Evolutionary conservation across 257 asterid species (phyloP).

Genomic region (Hygrophila difformis): DNA sequence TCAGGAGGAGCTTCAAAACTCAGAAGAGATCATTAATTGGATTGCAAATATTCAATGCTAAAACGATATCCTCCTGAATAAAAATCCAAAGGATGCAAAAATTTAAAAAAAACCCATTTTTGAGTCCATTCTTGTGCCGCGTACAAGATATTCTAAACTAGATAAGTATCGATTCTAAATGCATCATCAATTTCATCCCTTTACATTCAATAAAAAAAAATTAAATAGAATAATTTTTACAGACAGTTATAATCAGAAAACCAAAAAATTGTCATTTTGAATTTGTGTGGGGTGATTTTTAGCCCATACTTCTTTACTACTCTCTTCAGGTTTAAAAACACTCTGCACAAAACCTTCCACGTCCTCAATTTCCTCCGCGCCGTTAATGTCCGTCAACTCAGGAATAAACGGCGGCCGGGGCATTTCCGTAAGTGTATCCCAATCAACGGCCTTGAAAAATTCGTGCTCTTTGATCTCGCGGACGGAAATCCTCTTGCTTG

Average conservation of each 20-base stretch:
- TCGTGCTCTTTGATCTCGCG: constrained; percentile 51
- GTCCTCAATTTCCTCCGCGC: constrained; percentile 39
- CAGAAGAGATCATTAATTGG: no score
- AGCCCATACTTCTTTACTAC: constrained; percentile 37
- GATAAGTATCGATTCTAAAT: no score
- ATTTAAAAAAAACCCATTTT: no score
- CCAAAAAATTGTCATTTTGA: constrained; percentile 39
- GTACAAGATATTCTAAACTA: no score
- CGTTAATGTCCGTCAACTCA: constrained; percentile 37
- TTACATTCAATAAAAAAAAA: no score
- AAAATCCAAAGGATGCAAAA: no score
- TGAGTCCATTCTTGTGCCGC: no score
- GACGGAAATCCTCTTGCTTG: constrained; percentile 41
- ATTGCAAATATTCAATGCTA: no score
- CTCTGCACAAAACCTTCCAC: constrained; percentile 63
- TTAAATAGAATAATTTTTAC: no score
- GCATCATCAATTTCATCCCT: no score
- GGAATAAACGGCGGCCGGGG: constrained; percentile 90
- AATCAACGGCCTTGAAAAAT: constrained; percentile 54
- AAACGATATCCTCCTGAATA: no score
- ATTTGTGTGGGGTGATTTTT: constrained; percentile 31
- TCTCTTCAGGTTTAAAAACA: constrained; percentile 39
- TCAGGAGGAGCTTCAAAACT: no score
- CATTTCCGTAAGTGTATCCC: constrained; percentile 57
- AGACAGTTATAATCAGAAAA: constrained; percentile 23